These are phyloP conservation scores for Bromus sterilis DNA, from an alignment of 176 grass and related monocot genomes.

Conservation along the genomic window DNA sequence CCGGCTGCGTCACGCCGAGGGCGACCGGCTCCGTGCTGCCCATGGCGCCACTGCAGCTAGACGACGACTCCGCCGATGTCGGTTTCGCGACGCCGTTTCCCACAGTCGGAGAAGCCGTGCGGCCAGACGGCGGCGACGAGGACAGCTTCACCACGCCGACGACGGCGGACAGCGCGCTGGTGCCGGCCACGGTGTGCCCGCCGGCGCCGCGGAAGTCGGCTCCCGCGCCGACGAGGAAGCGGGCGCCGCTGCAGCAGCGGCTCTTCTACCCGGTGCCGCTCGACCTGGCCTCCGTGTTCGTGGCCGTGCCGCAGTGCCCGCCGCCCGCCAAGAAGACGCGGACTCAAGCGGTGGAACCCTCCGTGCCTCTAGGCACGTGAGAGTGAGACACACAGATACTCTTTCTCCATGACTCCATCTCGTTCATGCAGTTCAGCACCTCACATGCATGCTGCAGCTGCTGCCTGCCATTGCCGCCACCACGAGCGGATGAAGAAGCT, in stretches of 20 bases:
- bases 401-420: neutral
- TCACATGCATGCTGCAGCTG: neutral
- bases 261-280: conserved; percentile 50
- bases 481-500: neutral
- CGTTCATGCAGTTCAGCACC: neutral
- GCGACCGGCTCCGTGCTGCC: neutral
- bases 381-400: neutral
- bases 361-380: neutral
- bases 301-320: neutral
- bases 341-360: conserved; percentile 17
- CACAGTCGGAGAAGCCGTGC: neutral
- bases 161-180: conserved; percentile 13
- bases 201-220: conserved; percentile 56
- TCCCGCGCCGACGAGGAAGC: conserved; percentile 39
- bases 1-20: conserved; percentile 35
- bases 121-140: neutral
- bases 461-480: neutral
- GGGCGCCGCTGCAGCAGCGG: neutral
- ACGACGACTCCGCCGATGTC: neutral
- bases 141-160: conserved; percentile 55
- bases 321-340: conserved; percentile 50
- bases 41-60: neutral
- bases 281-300: conserved; percentile 56
- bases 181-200: conserved; percentile 39
- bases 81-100: conserved; percentile 46